Evolutionary conservation across 1,284 basidiomycete genomes (phyloP), one percentile per base, ranked within the genome.

Genomic region (Ustilago loliicola): DNA sequence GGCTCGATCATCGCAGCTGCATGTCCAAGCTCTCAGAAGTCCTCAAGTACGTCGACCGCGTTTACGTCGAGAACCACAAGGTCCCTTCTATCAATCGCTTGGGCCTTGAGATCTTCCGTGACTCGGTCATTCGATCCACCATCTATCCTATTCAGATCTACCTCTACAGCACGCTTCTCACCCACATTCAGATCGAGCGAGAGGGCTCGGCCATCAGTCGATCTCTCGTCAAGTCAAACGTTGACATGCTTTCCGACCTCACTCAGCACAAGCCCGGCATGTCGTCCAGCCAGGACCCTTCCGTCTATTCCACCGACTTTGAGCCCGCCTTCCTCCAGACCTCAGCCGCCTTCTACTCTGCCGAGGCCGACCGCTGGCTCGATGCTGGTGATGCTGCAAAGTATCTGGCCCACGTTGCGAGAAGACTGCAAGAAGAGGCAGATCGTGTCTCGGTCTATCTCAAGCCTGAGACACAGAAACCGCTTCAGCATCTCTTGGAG

Each of bases 1-100:
- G 97, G 96, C 93, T 96, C 71, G 95, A 98, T 85, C 96, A 99
- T 87, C 92, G 90, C 7, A 91, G 92, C 15, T 95, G 93, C 86
- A 94, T 98, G 93, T 89, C 90, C 50, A 95, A 96, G 86, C 87
- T 99, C 66, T 91, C 92, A 42, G 95, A 96, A 85, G 91, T 99
- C 38, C 89, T 99, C 79, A 94, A 94, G 84, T 99, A 99, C 86
- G 96, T 99, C 93, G 85, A 85, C 45, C 82, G 83, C 32, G 83
- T 83, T 51, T 86, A 85, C 30, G 85, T 86, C n/a, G 67, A 77
- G 25, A 66, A 77, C 7, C 56, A 70, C 23, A 79, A 77, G 48
- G 77, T 75, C 13, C 89, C 91, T 57, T 67, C 75, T n/a, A 94
- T 94, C 54, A 92, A 91, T 89, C 92, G 96, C 11, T 90, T 93